Conservation (phyloP, 371 early-diverging fungal genomes). For the Apophysomyces variabilis region DNA sequence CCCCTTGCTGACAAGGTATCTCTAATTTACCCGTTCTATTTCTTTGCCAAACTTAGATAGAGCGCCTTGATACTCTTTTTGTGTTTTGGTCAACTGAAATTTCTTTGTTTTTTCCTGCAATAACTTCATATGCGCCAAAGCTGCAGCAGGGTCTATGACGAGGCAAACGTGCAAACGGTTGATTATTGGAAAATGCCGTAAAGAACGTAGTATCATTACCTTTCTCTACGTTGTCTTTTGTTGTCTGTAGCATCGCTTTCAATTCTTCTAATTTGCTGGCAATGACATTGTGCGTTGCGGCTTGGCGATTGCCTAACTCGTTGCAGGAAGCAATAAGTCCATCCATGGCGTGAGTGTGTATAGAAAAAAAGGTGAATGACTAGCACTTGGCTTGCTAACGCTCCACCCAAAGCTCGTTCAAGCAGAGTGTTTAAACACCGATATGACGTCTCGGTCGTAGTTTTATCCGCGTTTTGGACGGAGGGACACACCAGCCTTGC, state of each 20-base stretch:
- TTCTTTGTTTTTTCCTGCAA: constrained; percentile 30
- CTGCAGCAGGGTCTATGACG: background rate
- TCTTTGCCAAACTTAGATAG: constrained; percentile 76
- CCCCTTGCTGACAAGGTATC: too few species aligned
- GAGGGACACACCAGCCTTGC: too few species aligned
- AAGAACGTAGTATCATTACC: constrained; percentile 21
- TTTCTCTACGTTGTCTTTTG: constrained; percentile 27
- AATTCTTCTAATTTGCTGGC: constrained; percentile 21
- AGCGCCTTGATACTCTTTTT: constrained; percentile 70
- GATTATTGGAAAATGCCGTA: background rate
- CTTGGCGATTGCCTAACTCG: constrained; percentile 24
- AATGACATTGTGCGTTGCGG: constrained; percentile 26
- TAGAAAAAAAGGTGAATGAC: constrained; percentile 8
- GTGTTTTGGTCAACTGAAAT: constrained; percentile 51
- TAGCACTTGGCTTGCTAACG: background rate
- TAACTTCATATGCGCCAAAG: constrained; percentile 7
- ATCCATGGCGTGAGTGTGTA: constrained; percentile 22
- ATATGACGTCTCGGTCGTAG: background rate
- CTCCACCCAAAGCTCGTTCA: background rate
- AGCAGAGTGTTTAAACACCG: constrained; percentile 1
- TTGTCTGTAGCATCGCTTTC: constrained; percentile 21
- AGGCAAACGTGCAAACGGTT: constrained; percentile 3
- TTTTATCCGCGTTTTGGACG: too few species aligned
- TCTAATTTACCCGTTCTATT: constrained; percentile 67
- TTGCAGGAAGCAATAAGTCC: constrained; percentile 24